A percentile compares a stretch with the other conserved stretches of the same genome.
Evolutionary conservation across 176 grass and related monocot species (phyloP).

Genomic region (Bothriochloa decipiens): DNA sequence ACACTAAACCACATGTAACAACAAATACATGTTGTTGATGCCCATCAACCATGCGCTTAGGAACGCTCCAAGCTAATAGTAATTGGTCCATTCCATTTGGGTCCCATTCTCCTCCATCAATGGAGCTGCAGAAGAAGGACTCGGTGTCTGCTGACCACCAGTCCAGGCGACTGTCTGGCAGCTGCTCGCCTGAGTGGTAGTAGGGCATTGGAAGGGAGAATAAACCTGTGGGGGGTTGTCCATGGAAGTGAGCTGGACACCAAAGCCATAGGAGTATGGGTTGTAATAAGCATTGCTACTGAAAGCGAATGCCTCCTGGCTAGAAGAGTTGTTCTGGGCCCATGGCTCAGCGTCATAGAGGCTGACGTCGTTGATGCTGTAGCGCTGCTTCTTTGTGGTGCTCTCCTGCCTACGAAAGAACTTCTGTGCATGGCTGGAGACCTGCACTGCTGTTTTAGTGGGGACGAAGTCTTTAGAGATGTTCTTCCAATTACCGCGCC

Average conservation of each 20-base stretch:
- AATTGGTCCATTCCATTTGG: background rate
- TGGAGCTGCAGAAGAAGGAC: no score
- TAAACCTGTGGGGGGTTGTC: background rate
- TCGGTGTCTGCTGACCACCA: background rate
- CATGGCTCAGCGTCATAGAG: conserved; percentile 8
- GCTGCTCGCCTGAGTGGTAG: background rate
- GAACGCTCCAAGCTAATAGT: background rate
- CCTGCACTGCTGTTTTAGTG: conserved; percentile 8
- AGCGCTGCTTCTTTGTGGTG: background rate
- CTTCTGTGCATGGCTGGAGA: conserved; percentile 47
- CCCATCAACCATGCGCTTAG: background rate
- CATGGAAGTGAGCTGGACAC: background rate
- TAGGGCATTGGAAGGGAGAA: background rate
- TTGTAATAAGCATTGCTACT: background rate
- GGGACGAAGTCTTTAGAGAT: conserved; percentile 41
- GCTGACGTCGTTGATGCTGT: conserved; percentile 30
- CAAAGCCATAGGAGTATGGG: background rate
- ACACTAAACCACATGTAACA: background rate
- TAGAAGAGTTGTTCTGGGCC: background rate
- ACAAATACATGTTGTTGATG: background rate
- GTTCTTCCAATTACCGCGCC: conserved; percentile 32
- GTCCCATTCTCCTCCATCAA: background rate
- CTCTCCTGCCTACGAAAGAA: conserved; percentile 13
- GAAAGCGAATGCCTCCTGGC: background rate
- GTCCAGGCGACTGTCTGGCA: background rate